Base-by-base conservation (phyloP, 2,329 filamentous ascomycete species). In the Ophiostoma montium region DNA sequence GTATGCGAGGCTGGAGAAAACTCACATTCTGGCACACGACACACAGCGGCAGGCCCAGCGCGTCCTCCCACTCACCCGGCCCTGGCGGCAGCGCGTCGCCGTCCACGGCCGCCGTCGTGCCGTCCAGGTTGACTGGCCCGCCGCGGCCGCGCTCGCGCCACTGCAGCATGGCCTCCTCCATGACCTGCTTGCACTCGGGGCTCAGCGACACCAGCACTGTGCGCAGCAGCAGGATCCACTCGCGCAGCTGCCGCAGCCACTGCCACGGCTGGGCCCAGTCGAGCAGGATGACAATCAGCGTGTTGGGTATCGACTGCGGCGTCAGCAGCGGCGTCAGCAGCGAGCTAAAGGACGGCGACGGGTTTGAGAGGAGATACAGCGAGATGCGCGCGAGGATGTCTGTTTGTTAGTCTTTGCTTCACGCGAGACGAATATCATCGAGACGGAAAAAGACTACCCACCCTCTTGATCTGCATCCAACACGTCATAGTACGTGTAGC, bases 401-500 rank as follows among this genome's bases (percentile, higher is more conserved):
- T 90, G 53, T 2, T 5, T 2, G n/a, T 31, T 21, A 35, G 23
- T n/a, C 12, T 21, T 5, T 30, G 31, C 3, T 38, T 3, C 15
- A 6, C 21, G n/a, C 19, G 30, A 13, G 6, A 45, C 12, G 30
- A 15, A 31, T 16, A 9, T 12, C 2, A 23, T n/a, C n/a, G 23
- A 8, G 23, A 8, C 23, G 5, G 5, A 27, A 23, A 12, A 59
- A 65, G 2, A 36, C 10, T 30, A 59, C 65, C 52, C 85, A 88
- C 86, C 86, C 72, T 95, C 90, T 64, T 94, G 88, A 62, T 95
- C 89, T 50, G 86, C 84, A 65, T 95, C 89, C 35, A 95, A 73
- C 35, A 95, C 87, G 66, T 95, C 87, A 63, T 94, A 87, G 67
- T 95, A 95, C 48, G 89, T 95, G 63, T 95, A 95, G 47, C 89